A percentile compares a stretch with the other conserved stretches of the same genome.
These are phyloP conservation scores for Candida sp. DNA, from an alignment of 1,139 yeast genomes.

Conservation along the genomic window DNA sequence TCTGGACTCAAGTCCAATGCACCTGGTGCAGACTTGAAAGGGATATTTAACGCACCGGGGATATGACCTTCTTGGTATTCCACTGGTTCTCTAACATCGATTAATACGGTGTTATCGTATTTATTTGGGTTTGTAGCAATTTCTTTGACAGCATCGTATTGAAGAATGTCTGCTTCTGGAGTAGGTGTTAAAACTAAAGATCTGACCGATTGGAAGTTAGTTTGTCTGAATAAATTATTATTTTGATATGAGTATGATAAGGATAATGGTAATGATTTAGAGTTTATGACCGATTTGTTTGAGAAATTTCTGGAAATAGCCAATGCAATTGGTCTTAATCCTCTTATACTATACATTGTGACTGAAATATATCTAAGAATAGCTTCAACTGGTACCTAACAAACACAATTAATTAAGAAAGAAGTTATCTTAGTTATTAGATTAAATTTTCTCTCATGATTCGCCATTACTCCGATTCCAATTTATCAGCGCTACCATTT, in stretches of 20 bases:
- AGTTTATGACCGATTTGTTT: background rate
- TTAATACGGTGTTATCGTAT: slow-evolving; percentile 47
- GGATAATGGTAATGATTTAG: background rate
- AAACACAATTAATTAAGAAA: slow-evolving; percentile 2
- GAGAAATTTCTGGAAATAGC: background rate
- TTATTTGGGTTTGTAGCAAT: slow-evolving; percentile 37
- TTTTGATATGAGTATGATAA: background rate
- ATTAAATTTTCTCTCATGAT: background rate
- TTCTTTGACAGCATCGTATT: slow-evolving; percentile 54
- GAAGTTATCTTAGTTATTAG: background rate
- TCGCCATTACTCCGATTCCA: background rate
- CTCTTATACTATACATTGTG: slow-evolving; percentile 1
- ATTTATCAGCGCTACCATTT: background rate
- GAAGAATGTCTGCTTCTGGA: slow-evolving; percentile 50
- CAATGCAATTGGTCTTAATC: slow-evolving; percentile 1
- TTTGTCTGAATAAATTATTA: background rate
- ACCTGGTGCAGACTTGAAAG: slow-evolving; percentile 91
- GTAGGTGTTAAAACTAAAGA: slow-evolving; percentile 26
- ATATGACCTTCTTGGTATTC: slow-evolving; percentile 73
- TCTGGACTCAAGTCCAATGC: slow-evolving; percentile 78
- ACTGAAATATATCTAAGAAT: background rate
- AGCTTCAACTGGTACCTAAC: slow-evolving; percentile 10
- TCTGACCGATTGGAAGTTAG: slow-evolving; percentile 8
- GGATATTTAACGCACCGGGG: slow-evolving; percentile 84
- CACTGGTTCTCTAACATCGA: slow-evolving; percentile 91